phyloP scores from a whole-genome alignment of 2,329 filamentous ascomycete species.

The Fusarium palustre region DNA sequence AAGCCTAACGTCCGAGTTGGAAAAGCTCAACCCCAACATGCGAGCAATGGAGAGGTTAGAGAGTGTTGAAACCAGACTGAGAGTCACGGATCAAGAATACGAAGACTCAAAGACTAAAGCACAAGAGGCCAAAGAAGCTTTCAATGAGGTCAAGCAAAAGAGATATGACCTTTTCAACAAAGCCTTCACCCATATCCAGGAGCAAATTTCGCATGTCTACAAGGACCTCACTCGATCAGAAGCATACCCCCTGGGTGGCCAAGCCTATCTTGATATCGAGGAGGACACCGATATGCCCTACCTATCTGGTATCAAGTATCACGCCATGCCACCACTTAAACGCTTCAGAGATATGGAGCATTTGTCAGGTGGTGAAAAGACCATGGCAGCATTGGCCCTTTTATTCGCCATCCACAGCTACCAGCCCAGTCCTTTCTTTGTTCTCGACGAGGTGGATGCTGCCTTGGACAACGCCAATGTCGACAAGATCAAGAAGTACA shows the following conservation, averaged over 20 bases:
- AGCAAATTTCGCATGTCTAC: slow-evolving; percentile 94
- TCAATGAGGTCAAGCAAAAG: slow-evolving; percentile 82
- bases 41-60: slow-evolving; percentile 92
- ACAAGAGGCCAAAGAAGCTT: slow-evolving; percentile 81
- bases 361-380: slow-evolving; percentile 96
- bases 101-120: slow-evolving; percentile 83
- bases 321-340: slow-evolving; percentile 98
- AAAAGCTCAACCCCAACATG: slow-evolving; percentile 97
- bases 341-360: slow-evolving; percentile 99
- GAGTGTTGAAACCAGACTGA: slow-evolving; percentile 83
- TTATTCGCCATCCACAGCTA: slow-evolving; percentile 97
- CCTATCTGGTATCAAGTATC: slow-evolving; percentile 95
- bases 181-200: slow-evolving; percentile 93
- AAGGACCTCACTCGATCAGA: slow-evolving; percentile 91
- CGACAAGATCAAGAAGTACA: slow-evolving; percentile 95
- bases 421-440: slow-evolving; percentile 96
- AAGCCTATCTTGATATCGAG: slow-evolving; percentile 87
- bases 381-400: slow-evolving; percentile 95
- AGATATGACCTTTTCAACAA: slow-evolving; percentile 94
- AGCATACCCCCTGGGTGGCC: slow-evolving; percentile 92
- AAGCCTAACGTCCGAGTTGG: slow-evolving; percentile 79
- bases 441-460: slow-evolving; percentile 97
- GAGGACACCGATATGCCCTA: slow-evolving; percentile 98
- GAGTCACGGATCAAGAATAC: slow-evolving; percentile 88
- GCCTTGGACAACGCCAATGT: slow-evolving; percentile 99